phyloP scores from a whole-genome alignment of 2,329 filamentous ascomycete genomes.

The Paraconiothyrium sp. region DNA sequence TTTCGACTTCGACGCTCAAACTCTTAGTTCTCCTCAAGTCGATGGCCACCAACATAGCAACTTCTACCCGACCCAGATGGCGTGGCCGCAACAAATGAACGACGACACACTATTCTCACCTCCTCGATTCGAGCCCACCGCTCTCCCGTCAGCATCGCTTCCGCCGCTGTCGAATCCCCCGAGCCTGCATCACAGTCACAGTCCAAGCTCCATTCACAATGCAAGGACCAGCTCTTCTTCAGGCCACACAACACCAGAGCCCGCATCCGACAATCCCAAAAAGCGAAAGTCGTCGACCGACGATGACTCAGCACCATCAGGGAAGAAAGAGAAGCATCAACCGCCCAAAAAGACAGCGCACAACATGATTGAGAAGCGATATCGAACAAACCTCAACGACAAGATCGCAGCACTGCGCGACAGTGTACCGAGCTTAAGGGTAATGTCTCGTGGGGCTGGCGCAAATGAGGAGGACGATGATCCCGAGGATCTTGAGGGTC shows the following conservation, averaged over 20 bases:
- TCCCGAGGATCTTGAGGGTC: slow-evolving; percentile 76
- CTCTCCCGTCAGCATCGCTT: slow-evolving; percentile 30
- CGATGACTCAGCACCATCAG: slow-evolving; percentile 62
- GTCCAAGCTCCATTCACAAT: slow-evolving; percentile 47
- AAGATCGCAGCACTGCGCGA: slow-evolving; percentile 94
- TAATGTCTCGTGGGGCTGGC: slow-evolving; percentile 70
- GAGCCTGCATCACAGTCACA: slow-evolving; percentile 47
- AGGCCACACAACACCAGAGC: slow-evolving; percentile 72
- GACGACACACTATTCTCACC: slow-evolving; percentile 42
- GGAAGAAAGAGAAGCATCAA: slow-evolving; percentile 64
- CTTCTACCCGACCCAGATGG: slow-evolving; percentile 42
- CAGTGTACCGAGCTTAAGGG: slow-evolving; percentile 88
- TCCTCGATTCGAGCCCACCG: slow-evolving; percentile 36
- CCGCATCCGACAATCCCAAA: slow-evolving; percentile 40
- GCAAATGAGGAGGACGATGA: slow-evolving; percentile 78
- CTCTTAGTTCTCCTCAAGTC: slow-evolving; percentile 43
- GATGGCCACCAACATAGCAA: slow-evolving; percentile 39
- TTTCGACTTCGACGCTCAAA: slow-evolving; percentile 45
- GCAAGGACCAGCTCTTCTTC: slow-evolving; percentile 48
- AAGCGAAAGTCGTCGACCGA: slow-evolving; percentile 56
- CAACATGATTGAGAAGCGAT: slow-evolving; percentile 98
- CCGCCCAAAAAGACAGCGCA: slow-evolving; percentile 90
- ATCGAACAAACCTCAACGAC: slow-evolving; percentile 94
- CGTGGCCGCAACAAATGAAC: slow-evolving; percentile 35
- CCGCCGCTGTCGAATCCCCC: slow-evolving; percentile 45